Evolutionary conservation across 805 yeast genomes (phyloP).

Genomic region (Ogataea degrootiae): DNA sequence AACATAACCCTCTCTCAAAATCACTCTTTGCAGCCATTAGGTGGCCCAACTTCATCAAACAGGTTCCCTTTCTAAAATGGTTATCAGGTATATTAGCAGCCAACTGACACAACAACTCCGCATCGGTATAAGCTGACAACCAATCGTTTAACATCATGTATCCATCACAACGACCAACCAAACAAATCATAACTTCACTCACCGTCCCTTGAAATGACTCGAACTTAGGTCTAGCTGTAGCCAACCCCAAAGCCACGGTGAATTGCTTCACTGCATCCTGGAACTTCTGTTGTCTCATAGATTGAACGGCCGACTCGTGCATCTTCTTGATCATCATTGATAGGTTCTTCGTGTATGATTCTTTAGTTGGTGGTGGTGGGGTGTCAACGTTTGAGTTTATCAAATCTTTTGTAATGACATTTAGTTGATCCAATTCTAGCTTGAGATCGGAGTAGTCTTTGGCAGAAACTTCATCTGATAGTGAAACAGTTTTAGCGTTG

Average conservation of each 20-base stretch:
- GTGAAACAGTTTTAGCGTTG: slow-evolving; percentile 24
- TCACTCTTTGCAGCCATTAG: slow-evolving; percentile 58
- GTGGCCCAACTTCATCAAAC: slow-evolving; percentile 56
- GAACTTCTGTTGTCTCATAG: slow-evolving; percentile 50
- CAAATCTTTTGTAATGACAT: slow-evolving; percentile 35
- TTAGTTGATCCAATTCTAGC: slow-evolving; percentile 31
- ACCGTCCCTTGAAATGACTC: slow-evolving; percentile 70
- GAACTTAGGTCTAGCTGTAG: slow-evolving; percentile 63
- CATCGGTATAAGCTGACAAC: slow-evolving; percentile 61
- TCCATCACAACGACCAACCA: slow-evolving; percentile 71
- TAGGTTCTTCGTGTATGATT: slow-evolving; percentile 51
- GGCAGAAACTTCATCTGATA: slow-evolving; percentile 18
- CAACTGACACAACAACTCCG: slow-evolving; percentile 58
- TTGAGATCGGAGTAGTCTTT: slow-evolving; percentile 20
- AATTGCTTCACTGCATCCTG: slow-evolving; percentile 62
- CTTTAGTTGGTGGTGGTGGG: slow-evolving; percentile 50
- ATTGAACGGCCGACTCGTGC: slow-evolving; percentile 57
- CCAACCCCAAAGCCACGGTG: slow-evolving; percentile 62
- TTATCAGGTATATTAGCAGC: slow-evolving; percentile 62
- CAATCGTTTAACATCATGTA: slow-evolving; percentile 50
- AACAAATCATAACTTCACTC: slow-evolving; percentile 60
- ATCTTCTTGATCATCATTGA: slow-evolving; percentile 59
- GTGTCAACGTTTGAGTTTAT: slow-evolving; percentile 43
- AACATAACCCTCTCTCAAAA: slow-evolving; percentile 69
- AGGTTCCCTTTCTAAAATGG: slow-evolving; percentile 66